phyloP scores from a whole-genome alignment of 2,329 filamentous ascomycete genomes.

The Aspergillus viridinutans region DNA sequence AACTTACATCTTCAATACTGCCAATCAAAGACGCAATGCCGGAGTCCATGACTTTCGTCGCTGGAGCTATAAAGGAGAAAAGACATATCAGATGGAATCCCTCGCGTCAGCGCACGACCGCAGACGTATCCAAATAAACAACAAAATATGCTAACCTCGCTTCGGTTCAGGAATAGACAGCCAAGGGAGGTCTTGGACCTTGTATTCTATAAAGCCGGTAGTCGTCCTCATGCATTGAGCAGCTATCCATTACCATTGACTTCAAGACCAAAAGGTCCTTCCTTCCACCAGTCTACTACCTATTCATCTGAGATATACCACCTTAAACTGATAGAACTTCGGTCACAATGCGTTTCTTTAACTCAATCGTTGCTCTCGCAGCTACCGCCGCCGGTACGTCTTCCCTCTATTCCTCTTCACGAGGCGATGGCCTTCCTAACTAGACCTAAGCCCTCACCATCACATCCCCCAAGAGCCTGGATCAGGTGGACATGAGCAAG shows the following conservation, averaged over 20 bases:
- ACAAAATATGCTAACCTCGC: not conserved
- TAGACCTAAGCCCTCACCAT: conserved; percentile 28
- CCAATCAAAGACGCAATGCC: not conserved
- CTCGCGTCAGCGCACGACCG: not conserved
- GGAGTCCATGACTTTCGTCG: not conserved
- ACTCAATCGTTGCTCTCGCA: conserved; percentile 24
- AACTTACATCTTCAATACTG: not conserved
- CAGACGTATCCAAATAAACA: not conserved
- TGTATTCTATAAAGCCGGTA: not conserved
- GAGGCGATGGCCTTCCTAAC: not conserved
- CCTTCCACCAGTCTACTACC: not conserved
- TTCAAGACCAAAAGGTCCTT: not conserved
- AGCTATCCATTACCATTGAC: not conserved
- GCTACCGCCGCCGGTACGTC: conserved; percentile 25
- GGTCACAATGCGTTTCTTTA: conserved; percentile 25
- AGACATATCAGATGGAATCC: not conserved
- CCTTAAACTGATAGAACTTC: not conserved
- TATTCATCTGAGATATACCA: not conserved
- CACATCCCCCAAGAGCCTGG: conserved; percentile 30
- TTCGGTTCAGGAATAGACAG: not conserved
- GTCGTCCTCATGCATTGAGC: not conserved
- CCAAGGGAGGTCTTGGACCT: not conserved
- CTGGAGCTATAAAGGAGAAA: not conserved
- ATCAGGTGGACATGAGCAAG: conserved; percentile 28
- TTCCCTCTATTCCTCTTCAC: not conserved